Conservation (phyloP, 148 eudicot genomes). For the Diospyros lotus region DNA sequence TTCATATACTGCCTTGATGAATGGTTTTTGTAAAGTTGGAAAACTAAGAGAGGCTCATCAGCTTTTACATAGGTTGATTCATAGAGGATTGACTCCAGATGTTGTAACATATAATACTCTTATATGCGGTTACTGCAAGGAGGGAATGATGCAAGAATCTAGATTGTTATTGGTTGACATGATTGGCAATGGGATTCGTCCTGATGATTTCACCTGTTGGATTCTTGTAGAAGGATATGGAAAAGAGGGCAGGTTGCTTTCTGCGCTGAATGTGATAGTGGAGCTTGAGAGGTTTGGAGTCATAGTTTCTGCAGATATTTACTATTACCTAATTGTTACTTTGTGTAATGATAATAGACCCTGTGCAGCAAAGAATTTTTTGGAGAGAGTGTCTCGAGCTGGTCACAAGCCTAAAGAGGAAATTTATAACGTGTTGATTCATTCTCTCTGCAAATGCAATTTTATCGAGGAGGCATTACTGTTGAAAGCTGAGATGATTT, state of each 20-base stretch:
- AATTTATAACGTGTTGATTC: constrained; percentile 52
- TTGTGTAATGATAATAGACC: constrained; percentile 55
- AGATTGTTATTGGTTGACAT: constrained; percentile 62
- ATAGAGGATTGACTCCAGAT: constrained; percentile 71
- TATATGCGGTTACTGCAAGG: constrained; percentile 71
- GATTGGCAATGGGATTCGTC: constrained; percentile 48
- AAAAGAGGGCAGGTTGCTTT: constrained; percentile 49
- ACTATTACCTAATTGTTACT: constrained; percentile 44
- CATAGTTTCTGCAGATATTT: constrained; percentile 37
- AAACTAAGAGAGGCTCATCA: constrained; percentile 63
- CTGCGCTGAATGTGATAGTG: constrained; percentile 61
- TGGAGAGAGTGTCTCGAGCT: constrained; percentile 47
- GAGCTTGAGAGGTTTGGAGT: constrained; percentile 60
- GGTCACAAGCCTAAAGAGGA: constrained; percentile 45
- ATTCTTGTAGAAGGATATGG: constrained; percentile 63
- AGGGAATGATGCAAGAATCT: constrained; percentile 73
- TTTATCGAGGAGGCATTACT: constrained; percentile 51
- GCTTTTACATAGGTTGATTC: constrained; percentile 57
- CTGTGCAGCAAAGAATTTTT: constrained; percentile 60
- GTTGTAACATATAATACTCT: constrained; percentile 65
- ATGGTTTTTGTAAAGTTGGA: constrained; percentile 79
- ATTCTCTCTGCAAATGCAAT: constrained; percentile 50
- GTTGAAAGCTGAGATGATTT: constrained; percentile 46
- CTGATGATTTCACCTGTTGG: constrained; percentile 67
- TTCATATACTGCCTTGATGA: constrained; percentile 71